Base-by-base conservation (phyloP, 345 rosid genomes). In the Excoecaria agallocha region DNA sequence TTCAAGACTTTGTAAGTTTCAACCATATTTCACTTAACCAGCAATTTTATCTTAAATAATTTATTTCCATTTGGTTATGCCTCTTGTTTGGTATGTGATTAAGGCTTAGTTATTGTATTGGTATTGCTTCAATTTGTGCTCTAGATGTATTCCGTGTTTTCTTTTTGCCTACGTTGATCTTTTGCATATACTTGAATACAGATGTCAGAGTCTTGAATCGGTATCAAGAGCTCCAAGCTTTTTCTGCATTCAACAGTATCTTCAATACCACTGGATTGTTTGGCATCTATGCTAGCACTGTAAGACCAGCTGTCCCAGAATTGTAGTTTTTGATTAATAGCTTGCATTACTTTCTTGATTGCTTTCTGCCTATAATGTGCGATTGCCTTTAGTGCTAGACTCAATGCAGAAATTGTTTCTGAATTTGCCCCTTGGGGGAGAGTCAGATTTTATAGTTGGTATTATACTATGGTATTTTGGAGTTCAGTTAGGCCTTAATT, bases 221-320 rank as follows among this genome's bases (percentile, higher is more conserved):
- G 81, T 83, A 87, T 84, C 89, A 85, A 52, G 89, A 88, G 83
- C 83, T 90, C 74, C 93, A 93, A 17, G 84, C 91, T 2, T 91
- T 92, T 83, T 86, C 94, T 0, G 96, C 99, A 73, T 95, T 95
- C 86, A 87, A 77, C 87, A 90, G 87, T 81, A 85, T 93, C 80
- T 93, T 87, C 88, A 91, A 95, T 82, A 81, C 81, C 65, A 81
- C 87, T 43, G 88, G 89, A 71, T 20, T 93, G 76, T 93, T 95
- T 78, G 98, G 98, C 64, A 91, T 93, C 69, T 86, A 91, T 76
- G 94, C 87, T 58, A 85, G 87, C 67, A 86, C 90, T 12, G 98
- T 93, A 86, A 84, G 97, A 56, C 71, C 74, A 73, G 3, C 43
- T 24, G 45, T 57, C 45, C 52, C 52, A 46, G 6, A 6, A 20